These are phyloP conservation scores for Psilocybe sp. DNA, from an alignment of 768 basidiomycete genomes.

Conservation along the genomic window DNA sequence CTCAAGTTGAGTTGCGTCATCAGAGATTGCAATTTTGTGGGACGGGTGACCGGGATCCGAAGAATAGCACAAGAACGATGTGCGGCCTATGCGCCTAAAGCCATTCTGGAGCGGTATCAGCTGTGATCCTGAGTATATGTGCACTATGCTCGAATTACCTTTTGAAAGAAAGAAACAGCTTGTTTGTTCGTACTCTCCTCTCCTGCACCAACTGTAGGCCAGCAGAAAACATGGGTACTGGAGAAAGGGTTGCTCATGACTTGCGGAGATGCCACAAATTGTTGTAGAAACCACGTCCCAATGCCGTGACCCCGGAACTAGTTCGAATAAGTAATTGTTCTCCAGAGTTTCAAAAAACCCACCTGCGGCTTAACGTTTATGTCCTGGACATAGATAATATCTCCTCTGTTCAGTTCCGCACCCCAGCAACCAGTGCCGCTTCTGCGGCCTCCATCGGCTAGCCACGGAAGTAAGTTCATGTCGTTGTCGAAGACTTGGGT, in stretches of 20 bases:
- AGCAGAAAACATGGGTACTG: constrained; percentile 2
- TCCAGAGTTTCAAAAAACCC: neutral
- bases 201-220: neutral
- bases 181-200: neutral
- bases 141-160: neutral
- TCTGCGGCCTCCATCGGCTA: constrained; percentile 1
- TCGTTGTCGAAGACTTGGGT: constrained; percentile 24
- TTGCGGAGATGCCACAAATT: neutral
- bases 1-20: constrained; percentile 2
- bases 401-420: constrained; percentile 3
- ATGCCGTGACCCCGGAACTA: constrained; percentile 3
- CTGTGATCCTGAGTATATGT: neutral
- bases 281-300: constrained; percentile 1
- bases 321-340: neutral
- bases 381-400: constrained; percentile 4
- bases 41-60: constrained; percentile 19
- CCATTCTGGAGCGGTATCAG: constrained; percentile 14
- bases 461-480: neutral
- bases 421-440: constrained; percentile 10
- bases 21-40: constrained; percentile 1
- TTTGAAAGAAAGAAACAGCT: neutral
- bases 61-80: constrained; percentile 21
- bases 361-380: neutral
- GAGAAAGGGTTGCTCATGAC: neutral
- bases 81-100: constrained; percentile 25